A percentile compares a stretch with the other conserved stretches of the same genome.
phyloP scores from a whole-genome alignment of 352 stramenopile genomes.

The Phytophthora aleatoria region DNA sequence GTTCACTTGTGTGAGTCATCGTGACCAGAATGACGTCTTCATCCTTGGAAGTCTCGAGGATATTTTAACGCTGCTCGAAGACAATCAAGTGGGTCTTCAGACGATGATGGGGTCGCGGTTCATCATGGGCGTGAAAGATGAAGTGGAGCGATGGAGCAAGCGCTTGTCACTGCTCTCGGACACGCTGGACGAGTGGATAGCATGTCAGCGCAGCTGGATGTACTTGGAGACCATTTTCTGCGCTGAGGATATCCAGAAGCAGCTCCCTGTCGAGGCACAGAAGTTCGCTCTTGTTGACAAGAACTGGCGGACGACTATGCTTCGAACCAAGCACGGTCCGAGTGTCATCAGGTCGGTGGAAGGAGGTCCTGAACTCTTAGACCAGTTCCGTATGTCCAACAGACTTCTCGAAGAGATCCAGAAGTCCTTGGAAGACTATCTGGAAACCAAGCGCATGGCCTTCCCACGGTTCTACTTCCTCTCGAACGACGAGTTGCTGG shows the following conservation, averaged over 20 bases:
- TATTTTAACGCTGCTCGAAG: slow-evolving; percentile 89
- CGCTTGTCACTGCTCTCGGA: slow-evolving; percentile 84
- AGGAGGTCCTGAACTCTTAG: slow-evolving; percentile 67
- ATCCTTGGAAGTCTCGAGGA: slow-evolving; percentile 92
- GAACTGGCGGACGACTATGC: slow-evolving; percentile 88
- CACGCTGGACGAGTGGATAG: slow-evolving; percentile 86
- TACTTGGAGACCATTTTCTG: slow-evolving; percentile 91
- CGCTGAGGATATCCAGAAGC: slow-evolving; percentile 89
- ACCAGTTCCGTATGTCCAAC: slow-evolving; percentile 88
- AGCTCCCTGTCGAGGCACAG: slow-evolving; percentile 83
- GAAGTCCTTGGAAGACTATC: slow-evolving; percentile 92
- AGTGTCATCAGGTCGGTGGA: slow-evolving; percentile 83
- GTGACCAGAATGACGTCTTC: slow-evolving; percentile 87
- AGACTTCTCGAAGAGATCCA: slow-evolving; percentile 90
- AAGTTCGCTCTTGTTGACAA: slow-evolving; percentile 88
- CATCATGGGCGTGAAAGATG: slow-evolving; percentile 91
- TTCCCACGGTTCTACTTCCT: slow-evolving; percentile 94
- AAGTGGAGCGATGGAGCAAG: slow-evolving; percentile 92
- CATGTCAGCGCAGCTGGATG: slow-evolving; percentile 89
- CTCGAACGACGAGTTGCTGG: slow-evolving; percentile 92
- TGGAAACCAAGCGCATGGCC: slow-evolving; percentile 92
- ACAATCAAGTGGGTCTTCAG: slow-evolving; percentile 92
- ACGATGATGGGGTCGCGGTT: slow-evolving; percentile 94
- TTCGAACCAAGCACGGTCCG: slow-evolving; percentile 74
- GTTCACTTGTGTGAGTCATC: slow-evolving; percentile 85